Conservation (phyloP, 176 grass and related monocot species). For the Sorghum bicolor region Sorghum_bicolor_NCBIv3 NC_012878.2:48548001-48548500, state of each 20-base stretch:
- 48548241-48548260: background rate
- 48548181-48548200: background rate
- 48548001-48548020: background rate
- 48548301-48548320: background rate
- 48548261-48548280: background rate
- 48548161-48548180: background rate
- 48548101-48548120: background rate
- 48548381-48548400: background rate
- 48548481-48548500: background rate
- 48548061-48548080: background rate
- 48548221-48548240: background rate
- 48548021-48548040: background rate
- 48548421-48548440: background rate
- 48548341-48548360: background rate
- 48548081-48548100: background rate
- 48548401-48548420: background rate
- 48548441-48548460: background rate
- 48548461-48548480: background rate
- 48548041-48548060: background rate
- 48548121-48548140: background rate
- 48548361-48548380: background rate
- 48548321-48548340: background rate
- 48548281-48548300: background rate
- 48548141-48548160: background rate
- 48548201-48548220: background rate